Evolutionary conservation across 768 basidiomycete species (phyloP).

Genomic region (Suillus cothurnatus): DNA sequence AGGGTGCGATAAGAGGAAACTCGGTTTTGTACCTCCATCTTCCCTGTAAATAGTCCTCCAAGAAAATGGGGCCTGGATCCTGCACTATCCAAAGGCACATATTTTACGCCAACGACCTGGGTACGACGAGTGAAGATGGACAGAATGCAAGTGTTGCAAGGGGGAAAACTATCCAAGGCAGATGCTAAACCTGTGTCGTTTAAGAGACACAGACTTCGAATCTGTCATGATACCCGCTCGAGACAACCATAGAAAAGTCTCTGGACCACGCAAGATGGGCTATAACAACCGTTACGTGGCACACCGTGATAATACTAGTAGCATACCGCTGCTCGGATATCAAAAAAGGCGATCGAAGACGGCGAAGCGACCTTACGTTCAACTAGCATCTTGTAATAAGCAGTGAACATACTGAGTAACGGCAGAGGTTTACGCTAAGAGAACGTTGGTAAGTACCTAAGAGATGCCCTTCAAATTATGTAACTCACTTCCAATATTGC

Average conservation of each 20-base stretch:
- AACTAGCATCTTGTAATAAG: conserved; percentile 70
- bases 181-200: background rate
- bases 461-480: conserved; percentile 3
- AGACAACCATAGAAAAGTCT: conserved; percentile 41
- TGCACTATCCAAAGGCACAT: too few species aligned
- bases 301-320: conserved; percentile 74
- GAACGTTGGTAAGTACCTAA: conserved; percentile 10
- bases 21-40: too few species aligned
- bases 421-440: conserved; percentile 71
- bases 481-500: conserved; percentile 82
- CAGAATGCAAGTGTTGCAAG: too few species aligned
- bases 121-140: too few species aligned
- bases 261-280: conserved; percentile 72
- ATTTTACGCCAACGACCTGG: too few species aligned
- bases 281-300: conserved; percentile 82
- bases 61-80: background rate
- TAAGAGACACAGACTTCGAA: background rate
- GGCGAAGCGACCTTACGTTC: conserved; percentile 83
- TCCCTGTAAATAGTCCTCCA: background rate
- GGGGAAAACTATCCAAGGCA: too few species aligned
- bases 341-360: conserved; percentile 95
- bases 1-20: background rate
- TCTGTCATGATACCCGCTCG: background rate
- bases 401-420: conserved; percentile 75
- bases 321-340: conserved; percentile 82